Percentiles rank a stretch among this genome's conserved stretches.
These are phyloP conservation scores for Ophiostoma triangulosporum DNA, from an alignment of 2,329 filamentous ascomycete species.

Conservation along the genomic window DNA sequence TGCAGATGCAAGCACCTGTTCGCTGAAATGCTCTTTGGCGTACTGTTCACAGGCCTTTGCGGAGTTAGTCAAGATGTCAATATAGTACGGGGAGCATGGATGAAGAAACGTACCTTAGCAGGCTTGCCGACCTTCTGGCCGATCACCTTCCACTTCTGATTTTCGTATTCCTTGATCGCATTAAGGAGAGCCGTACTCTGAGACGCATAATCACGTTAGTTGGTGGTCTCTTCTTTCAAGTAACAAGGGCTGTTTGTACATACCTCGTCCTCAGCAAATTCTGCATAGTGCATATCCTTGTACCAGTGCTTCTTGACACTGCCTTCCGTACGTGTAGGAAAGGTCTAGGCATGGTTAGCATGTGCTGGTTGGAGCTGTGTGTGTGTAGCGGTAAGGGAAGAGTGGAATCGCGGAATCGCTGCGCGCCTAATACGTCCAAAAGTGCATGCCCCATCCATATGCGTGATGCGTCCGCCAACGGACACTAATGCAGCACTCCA, in stretches of 20 bases:
- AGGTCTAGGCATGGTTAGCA: conserved; percentile 47
- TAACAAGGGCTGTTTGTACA: conserved; percentile 14
- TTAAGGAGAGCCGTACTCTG: conserved; percentile 70
- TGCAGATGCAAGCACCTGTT: conserved; percentile 24
- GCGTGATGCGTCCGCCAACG: not conserved
- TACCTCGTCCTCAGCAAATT: conserved; percentile 96
- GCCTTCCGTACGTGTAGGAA: conserved; percentile 84
- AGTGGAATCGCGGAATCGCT: not conserved
- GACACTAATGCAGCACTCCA: not conserved
- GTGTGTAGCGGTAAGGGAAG: not conserved
- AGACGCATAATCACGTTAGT: conserved; percentile 7
- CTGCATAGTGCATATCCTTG: conserved; percentile 99
- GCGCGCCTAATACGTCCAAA: too few relatives aligned
- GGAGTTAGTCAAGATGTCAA: too few relatives aligned
- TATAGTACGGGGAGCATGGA: too few relatives aligned
- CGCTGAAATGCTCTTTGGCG: conserved; percentile 78
- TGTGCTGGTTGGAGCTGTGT: not conserved
- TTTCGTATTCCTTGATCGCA: conserved; percentile 97
- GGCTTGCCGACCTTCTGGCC: conserved; percentile 95
- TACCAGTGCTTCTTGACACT: conserved; percentile 99
- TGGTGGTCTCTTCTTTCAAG: not conserved
- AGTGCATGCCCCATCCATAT: not conserved
- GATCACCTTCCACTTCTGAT: conserved; percentile 97
- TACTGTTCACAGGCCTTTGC: conserved; percentile 53
- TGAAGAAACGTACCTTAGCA: conserved; percentile 57